These are phyloP conservation scores for Macrocystidia cucumis DNA, from an alignment of 1,284 basidiomycete species.

Conservation along the genomic window DNA sequence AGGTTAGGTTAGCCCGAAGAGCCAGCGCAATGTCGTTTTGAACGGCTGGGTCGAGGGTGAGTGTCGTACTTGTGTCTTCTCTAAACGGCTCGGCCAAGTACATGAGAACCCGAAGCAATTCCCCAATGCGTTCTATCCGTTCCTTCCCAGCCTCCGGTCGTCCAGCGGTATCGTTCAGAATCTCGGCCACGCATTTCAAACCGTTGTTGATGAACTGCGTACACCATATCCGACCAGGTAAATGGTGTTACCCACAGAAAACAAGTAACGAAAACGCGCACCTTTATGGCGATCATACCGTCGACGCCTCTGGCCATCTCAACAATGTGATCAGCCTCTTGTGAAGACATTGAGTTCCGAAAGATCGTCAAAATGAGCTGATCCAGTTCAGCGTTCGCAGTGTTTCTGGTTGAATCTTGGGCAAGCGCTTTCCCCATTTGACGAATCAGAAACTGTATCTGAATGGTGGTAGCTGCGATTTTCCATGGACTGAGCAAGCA, in stretches of 20 bases:
- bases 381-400: conserved; percentile 50
- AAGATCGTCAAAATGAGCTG: conserved; percentile 60
- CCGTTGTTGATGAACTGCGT: conserved; percentile 70
- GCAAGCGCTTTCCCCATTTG: conserved; percentile 59
- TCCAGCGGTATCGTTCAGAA: conserved; percentile 32
- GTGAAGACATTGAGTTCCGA: conserved; percentile 60
- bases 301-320: conserved; percentile 69
- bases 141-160: conserved; percentile 19
- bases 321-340: conserved; percentile 74
- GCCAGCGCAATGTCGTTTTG: conserved; percentile 49
- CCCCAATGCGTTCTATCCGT: conserved; percentile 49
- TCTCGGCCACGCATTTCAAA: conserved; percentile 53
- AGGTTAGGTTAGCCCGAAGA: conserved; percentile 35
- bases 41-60: conserved; percentile 41
- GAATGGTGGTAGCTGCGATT: conserved; percentile 68
- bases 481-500: conserved; percentile 74
- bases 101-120: conserved; percentile 62
- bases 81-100: conserved; percentile 61
- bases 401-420: conserved; percentile 42
- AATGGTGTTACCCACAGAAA: conserved; percentile 2
- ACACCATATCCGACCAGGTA: conserved; percentile 2
- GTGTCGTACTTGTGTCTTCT: conserved; percentile 31
- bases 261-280: conserved; percentile 15
- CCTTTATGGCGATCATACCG: conserved; percentile 58
- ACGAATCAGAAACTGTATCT: conserved; percentile 66